Evolutionary conservation across 2,329 filamentous ascomycete species (phyloP).

Genomic region (Pseudogymnoascus sp.): DNA sequence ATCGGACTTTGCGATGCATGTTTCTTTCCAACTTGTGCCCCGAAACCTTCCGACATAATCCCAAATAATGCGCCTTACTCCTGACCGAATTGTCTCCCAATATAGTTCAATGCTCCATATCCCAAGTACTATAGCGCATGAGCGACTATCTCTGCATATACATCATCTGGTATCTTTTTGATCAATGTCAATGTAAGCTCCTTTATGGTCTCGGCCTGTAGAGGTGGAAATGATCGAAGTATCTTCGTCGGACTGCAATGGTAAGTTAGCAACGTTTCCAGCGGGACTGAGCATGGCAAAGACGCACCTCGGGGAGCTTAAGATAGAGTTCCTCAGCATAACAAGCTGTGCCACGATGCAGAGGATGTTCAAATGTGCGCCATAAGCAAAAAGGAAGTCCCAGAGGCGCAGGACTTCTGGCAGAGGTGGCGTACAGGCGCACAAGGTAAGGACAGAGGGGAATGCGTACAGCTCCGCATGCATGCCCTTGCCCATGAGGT

Average conservation of each 20-base stretch:
- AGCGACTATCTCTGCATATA: constrained; percentile 81
- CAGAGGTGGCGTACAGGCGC: constrained; percentile 88
- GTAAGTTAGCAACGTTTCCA: constrained; percentile 19
- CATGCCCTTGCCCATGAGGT: constrained; percentile 78
- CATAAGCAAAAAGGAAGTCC: constrained; percentile 97
- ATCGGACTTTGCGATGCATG: neutral
- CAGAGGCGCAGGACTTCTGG: constrained; percentile 89
- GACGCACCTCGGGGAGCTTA: constrained; percentile 72
- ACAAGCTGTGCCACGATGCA: constrained; percentile 95
- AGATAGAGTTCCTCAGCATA: constrained; percentile 73
- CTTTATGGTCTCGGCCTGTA: constrained; percentile 79
- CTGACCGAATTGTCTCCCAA: neutral
- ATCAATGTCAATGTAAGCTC: constrained; percentile 78
- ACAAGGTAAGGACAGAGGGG: constrained; percentile 86
- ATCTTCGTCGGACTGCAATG: constrained; percentile 74
- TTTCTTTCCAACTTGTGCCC: neutral
- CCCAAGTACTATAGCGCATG: constrained; percentile 59
- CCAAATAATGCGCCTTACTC: neutral
- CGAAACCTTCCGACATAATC: neutral
- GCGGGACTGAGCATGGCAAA: neutral
- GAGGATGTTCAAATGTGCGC: constrained; percentile 86
- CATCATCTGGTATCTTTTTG: constrained; percentile 78
- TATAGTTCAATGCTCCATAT: neutral
- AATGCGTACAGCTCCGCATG: constrained; percentile 95
- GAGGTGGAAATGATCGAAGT: constrained; percentile 74